Evolutionary conservation across 1,284 basidiomycete species (phyloP), one percentile per base, ranked within the genome.

Genomic region (Cystobasidium sp.): DNA sequence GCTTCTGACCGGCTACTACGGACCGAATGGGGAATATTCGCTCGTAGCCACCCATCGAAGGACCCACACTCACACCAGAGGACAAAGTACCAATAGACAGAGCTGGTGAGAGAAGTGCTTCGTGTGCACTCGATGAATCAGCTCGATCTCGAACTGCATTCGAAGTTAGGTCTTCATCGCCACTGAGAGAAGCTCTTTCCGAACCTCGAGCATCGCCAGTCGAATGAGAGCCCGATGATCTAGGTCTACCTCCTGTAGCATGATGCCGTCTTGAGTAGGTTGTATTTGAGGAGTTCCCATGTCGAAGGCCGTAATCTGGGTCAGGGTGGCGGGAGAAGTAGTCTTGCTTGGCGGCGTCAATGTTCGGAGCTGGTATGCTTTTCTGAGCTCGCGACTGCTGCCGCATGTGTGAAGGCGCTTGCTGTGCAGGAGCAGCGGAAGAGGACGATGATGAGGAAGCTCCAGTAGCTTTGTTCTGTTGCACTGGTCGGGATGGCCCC

Each of bases 241-340:
- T 10, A 49, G n/a, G 61, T 49, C 44, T 22, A 6, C 47, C 47
- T 24, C 20, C 44, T 24, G 44, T 22, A 49, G 16, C 31, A 31
- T 31, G 31, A 31, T 31, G 31, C 31, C 31, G 31, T 31, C 31
- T 31, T 5, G 31, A 31, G 5, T 31, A 31, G 31, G 31, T 22
- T 16, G 18, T 63, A 7, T 18, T 49, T 2, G 61, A 20, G n/a
- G n/a, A 12, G 37, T 18, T 14, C 4, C 52, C 22, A 37, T 59
- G 49, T 14, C 70, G 20, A 18, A 66, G 53, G 1, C 52, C n/a
- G 16, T 61, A 52, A 53, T 73, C 70, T 66, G 63, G 62, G 41
- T 73, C 63, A n/a, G 70, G 70, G 51, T 73, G 70, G 10, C 70
- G 70, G 22, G 62, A 53, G 49, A 73, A 73, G 63, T 73, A 73